phyloP scores from a whole-genome alignment of 1,284 basidiomycete genomes.

The Grifola frondosa region DNA sequence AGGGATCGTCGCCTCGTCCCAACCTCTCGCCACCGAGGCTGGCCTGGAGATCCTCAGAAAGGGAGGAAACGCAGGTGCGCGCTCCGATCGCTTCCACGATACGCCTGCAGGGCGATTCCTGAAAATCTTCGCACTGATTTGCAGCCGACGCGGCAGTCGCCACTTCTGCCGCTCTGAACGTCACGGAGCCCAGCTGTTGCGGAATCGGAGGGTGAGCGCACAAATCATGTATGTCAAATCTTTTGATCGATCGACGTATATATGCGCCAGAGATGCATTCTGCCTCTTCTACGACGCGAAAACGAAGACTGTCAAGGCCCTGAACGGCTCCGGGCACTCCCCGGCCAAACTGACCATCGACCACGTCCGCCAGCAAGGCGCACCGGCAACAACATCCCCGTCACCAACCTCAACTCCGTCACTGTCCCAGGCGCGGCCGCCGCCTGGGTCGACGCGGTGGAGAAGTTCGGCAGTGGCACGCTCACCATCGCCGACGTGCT shows the following conservation, averaged over 20 bases:
- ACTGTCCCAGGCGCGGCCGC: conserved; percentile 90
- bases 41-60: conserved; percentile 86
- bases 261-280: conserved; percentile 73
- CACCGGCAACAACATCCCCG: conserved; percentile 64
- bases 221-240: background rate
- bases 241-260: background rate
- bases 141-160: conserved; percentile 75
- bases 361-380: conserved; percentile 67
- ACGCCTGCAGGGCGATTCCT: too few relatives aligned
- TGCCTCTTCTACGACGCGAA: conserved; percentile 89
- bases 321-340: conserved; percentile 87
- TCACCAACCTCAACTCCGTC: conserved; percentile 80
- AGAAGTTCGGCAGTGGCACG: conserved; percentile 82
- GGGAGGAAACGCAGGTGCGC: conserved; percentile 86
- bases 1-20: conserved; percentile 86
- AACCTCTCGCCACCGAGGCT: conserved; percentile 86
- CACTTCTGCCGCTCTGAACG: conserved; percentile 86
- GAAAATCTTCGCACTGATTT: background rate
- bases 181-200: conserved; percentile 79
- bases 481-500: conserved; percentile 81
- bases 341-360: conserved; percentile 81
- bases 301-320: conserved; percentile 74
- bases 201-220: conserved; percentile 73
- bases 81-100: too few relatives aligned
- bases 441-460: conserved; percentile 90